These are phyloP conservation scores for Coemansia sp. DNA, from an alignment of 192 early-diverging fungal genomes.

Conservation along the genomic window DNA sequence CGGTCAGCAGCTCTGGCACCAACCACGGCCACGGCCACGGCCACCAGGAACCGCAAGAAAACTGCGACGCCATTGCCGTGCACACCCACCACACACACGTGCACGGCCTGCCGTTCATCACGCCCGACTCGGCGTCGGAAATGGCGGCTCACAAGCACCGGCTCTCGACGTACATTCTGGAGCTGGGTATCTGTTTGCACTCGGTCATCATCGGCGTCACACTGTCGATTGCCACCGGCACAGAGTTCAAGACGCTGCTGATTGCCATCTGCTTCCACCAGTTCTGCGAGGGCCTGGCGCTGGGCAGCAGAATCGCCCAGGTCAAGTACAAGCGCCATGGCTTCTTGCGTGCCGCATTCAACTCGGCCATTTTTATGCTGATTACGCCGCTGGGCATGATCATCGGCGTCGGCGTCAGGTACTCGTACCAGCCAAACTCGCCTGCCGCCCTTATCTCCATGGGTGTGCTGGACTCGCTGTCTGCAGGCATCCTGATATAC, in stretches of 20 bases:
- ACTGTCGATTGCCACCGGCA: conserved; percentile 56
- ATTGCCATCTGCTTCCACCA: conserved; percentile 73
- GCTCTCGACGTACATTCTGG: conserved; percentile 68
- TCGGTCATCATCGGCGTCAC: conserved; percentile 76
- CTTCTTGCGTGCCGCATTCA: conserved; percentile 38
- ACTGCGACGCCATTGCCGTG: conserved; percentile 46
- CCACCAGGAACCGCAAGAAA: neutral
- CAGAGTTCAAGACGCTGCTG: conserved; percentile 60
- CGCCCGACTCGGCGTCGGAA: neutral
- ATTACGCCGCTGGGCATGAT: conserved; percentile 79
- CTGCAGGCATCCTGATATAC: conserved; percentile 81
- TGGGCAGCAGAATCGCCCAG: conserved; percentile 70
- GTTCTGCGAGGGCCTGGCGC: conserved; percentile 76
- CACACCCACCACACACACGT: conserved; percentile 56
- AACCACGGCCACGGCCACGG: neutral
- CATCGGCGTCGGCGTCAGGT: conserved; percentile 74
- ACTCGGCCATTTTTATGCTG: conserved; percentile 61
- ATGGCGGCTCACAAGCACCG: conserved; percentile 15
- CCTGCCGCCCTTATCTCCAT: conserved; percentile 60
- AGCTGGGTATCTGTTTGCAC: conserved; percentile 75
- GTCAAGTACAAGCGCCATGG: conserved; percentile 34
- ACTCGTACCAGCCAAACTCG: conserved; percentile 64
- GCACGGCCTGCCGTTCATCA: conserved; percentile 40
- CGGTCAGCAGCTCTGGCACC: neutral
- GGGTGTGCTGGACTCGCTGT: conserved; percentile 74